A percentile compares a stretch with the other conserved stretches of the same genome.
These are phyloP conservation scores for Aspergillus neoniger DNA, from an alignment of 2,329 filamentous ascomycete genomes.

Conservation along the genomic window DNA sequence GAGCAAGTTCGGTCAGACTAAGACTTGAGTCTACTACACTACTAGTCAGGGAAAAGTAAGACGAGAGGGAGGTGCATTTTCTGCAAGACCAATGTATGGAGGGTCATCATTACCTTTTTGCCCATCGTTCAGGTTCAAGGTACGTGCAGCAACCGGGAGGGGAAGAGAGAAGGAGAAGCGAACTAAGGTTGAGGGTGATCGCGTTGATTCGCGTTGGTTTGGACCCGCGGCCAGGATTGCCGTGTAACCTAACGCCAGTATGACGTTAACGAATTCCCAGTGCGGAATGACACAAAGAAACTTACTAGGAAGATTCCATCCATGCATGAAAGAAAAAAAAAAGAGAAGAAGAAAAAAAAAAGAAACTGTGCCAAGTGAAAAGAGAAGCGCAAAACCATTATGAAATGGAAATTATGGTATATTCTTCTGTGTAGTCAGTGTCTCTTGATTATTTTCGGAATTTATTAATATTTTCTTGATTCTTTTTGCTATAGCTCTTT, in stretches of 20 bases:
- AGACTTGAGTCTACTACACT: neutral
- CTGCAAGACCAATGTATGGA: neutral
- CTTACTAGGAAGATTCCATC: neutral
- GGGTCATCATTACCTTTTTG: neutral
- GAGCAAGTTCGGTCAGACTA: no score
- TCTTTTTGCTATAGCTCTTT: no score
- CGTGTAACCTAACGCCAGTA: constrained; percentile 21
- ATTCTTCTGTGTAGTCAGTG: no score
- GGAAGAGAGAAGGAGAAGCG: neutral
- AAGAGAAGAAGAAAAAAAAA: constrained; percentile 3
- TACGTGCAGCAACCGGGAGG: neutral
- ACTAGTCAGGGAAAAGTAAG: neutral
- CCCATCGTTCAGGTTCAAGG: neutral
- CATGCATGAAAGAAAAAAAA: neutral
- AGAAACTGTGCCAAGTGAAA: no score
- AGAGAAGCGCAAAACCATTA: no score
- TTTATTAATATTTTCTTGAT: no score
- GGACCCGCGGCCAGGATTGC: neutral
- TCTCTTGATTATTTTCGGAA: no score
- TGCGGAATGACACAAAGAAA: constrained; percentile 12
- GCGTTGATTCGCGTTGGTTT: neutral
- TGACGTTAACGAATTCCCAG: constrained; percentile 21
- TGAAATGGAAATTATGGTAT: no score
- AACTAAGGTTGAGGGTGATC: neutral
- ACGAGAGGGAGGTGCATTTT: neutral